phyloP scores from a whole-genome alignment of 805 yeast species.

The Brettanomyces naardenensis region DNA sequence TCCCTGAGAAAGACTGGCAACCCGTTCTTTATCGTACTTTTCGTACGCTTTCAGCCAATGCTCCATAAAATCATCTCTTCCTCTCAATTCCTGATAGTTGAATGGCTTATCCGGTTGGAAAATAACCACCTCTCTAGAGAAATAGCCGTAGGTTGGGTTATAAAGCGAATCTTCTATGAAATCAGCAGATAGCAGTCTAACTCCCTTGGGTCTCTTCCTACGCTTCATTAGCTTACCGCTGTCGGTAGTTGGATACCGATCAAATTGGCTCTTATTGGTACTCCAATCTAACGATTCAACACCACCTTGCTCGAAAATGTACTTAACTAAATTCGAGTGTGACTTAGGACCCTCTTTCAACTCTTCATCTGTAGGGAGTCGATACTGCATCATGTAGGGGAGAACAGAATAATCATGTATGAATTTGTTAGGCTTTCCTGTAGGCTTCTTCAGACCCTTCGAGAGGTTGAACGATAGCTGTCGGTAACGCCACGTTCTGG shows the following conservation, averaged over 20 bases:
- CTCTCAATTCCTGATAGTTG: conserved; percentile 46
- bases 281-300: conserved; percentile 26
- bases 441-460: not conserved
- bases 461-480: too few species aligned
- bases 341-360: conserved; percentile 11
- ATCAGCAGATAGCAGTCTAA: conserved; percentile 69
- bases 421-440: conserved; percentile 10
- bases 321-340: conserved; percentile 18
- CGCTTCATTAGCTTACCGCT: conserved; percentile 27
- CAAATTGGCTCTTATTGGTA: conserved; percentile 28
- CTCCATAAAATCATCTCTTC: conserved; percentile 63
- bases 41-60: conserved; percentile 59
- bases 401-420: conserved; percentile 28
- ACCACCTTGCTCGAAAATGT: conserved; percentile 28
- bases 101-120: conserved; percentile 62
- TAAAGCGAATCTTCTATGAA: conserved; percentile 82
- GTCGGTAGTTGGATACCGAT: conserved; percentile 35
- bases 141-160: conserved; percentile 78
- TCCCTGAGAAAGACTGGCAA: conserved; percentile 16
- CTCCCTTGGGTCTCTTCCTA: conserved; percentile 45
- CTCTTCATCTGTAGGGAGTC: conserved; percentile 22
- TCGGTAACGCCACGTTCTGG: not conserved
- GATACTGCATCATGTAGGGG: conserved; percentile 23
- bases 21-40: conserved; percentile 34
- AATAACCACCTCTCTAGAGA: conserved; percentile 69